phyloP scores from a whole-genome alignment of 768 basidiomycete genomes.

The Amanita brunnescens region DNA sequence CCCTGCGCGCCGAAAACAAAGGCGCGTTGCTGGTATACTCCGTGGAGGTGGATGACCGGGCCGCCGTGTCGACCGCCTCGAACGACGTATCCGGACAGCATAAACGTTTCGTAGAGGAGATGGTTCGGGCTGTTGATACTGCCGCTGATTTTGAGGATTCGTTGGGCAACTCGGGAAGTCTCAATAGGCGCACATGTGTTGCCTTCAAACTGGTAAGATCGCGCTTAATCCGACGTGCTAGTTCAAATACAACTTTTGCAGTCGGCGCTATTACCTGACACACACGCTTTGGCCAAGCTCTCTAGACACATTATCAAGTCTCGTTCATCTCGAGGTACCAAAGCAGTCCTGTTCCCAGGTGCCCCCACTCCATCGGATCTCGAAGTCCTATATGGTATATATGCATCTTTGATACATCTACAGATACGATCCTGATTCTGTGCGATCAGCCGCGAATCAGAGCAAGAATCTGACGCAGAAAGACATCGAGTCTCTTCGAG shows the following conservation, averaged over 20 bases:
- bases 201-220: constrained; percentile 67
- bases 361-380: constrained; percentile 53
- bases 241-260: constrained; percentile 15
- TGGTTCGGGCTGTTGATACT: constrained; percentile 65
- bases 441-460: constrained; percentile 6
- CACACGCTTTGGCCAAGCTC: constrained; percentile 49
- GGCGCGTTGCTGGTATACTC: constrained; percentile 78
- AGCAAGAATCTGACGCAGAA: constrained; percentile 30
- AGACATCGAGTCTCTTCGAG: constrained; percentile 53
- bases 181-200: constrained; percentile 64
- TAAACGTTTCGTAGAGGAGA: constrained; percentile 66
- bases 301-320: constrained; percentile 48
- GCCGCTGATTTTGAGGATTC: constrained; percentile 74
- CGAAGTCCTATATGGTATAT: constrained; percentile 30
- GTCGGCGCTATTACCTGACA: constrained; percentile 64
- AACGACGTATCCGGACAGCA: constrained; percentile 23
- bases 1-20: constrained; percentile 57
- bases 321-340: constrained; percentile 23
- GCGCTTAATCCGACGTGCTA: neutral
- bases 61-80: constrained; percentile 21
- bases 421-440: neutral
- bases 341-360: constrained; percentile 57
- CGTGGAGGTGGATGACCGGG: constrained; percentile 69
- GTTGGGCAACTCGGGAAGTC: constrained; percentile 14
- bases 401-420: neutral